phyloP scores from a whole-genome alignment of 306 rosid species.

The Rosa persica region DNA sequence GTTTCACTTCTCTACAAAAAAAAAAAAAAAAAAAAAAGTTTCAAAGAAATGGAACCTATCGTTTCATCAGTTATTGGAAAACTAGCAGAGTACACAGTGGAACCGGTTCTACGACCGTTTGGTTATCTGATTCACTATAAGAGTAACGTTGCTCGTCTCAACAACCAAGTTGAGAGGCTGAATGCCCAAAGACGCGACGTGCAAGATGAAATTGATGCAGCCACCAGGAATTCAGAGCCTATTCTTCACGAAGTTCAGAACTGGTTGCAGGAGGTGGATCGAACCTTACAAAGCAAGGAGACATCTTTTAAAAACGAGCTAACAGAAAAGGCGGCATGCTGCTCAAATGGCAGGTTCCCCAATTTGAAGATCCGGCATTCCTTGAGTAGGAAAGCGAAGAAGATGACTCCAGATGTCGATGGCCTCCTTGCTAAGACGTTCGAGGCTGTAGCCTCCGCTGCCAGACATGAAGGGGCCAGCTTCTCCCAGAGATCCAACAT shows the following conservation, averaged over 20 bases:
- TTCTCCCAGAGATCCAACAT: background rate
- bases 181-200: background rate
- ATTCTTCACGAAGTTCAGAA: background rate
- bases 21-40: too few relatives aligned
- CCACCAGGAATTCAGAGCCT: background rate
- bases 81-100: background rate
- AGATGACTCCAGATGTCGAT: background rate
- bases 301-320: background rate
- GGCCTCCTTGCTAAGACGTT: background rate
- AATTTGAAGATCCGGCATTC: background rate
- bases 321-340: background rate
- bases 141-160: background rate
- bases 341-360: background rate
- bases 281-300: background rate
- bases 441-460: background rate
- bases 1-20: too few relatives aligned
- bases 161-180: background rate
- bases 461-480: background rate
- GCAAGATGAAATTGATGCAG: fast-evolving
- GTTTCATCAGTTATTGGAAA: background rate
- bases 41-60: background rate
- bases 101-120: background rate
- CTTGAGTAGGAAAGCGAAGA: background rate
- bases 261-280: background rate
- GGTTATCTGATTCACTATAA: background rate